Base-by-base conservation (phyloP, 2,329 filamentous ascomycete species). In the Colletotrichum chlorophyti region DNA sequence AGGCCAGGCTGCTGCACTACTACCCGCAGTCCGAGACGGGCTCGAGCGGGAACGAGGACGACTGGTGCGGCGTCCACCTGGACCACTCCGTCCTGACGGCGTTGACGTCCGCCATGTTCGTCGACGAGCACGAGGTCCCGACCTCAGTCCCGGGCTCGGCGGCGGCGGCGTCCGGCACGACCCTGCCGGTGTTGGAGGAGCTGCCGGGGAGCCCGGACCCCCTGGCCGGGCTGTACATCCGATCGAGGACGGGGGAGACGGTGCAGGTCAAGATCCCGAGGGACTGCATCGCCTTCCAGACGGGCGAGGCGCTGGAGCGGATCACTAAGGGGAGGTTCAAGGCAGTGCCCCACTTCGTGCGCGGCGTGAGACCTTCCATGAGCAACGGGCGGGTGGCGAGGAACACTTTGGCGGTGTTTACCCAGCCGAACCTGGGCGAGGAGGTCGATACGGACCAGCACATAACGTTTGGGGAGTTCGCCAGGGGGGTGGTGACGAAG, bases 381-480 rank as follows among this genome's bases (percentile, higher is more conserved):
- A 73, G 80, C 52, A 77, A 74, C 9, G 79, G 77, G 2, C 76
- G 77, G 29, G 82, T 93, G 61, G 90, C 90, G 24, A 79, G 90
- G 58, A 98, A 98, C 75, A 99, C 95, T 6, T 76, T 99, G 64
- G 95, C 94, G 1, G 93, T 98, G 9, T 99, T 98, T 70, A 99
- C 94, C 60, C 94, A 98, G 82, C 94, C 95, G 21, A 97, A 97
- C 76, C 74, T 98, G 58, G 90, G 85, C 65, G 91, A 93, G 65
- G 83, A 86, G 74, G 89, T 94, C 11, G 90, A 93, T 68, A 81
- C 84, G 52, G 79, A 83, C 68, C 81, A 85, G 66, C 82, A 84
- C 27, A 79, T 87, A 53, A 89, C 84, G 27, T 94, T 93, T 80
- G 90, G 89, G n/a, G 84, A 89, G 67, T 92, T 93, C 78, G 90